phyloP scores from a whole-genome alignment of 306 rosid species.

The Fagus sylvatica region DNA sequence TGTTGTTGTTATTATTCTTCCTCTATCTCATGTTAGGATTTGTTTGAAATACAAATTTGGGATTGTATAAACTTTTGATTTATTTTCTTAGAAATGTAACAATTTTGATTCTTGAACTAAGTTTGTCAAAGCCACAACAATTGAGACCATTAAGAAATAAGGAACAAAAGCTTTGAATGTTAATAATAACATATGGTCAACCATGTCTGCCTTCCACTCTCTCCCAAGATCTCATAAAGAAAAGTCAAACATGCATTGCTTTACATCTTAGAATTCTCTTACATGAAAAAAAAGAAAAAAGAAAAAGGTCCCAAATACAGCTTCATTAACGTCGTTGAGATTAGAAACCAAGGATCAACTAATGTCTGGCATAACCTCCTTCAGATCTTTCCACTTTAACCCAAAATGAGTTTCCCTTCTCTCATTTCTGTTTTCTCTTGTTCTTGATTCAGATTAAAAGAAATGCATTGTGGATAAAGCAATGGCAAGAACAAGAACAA shows the following conservation, averaged over 20 bases:
- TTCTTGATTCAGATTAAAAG: no score
- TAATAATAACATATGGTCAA: background rate
- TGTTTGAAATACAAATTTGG: background rate
- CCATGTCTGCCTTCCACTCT: background rate
- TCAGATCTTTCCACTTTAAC: conserved; percentile 14
- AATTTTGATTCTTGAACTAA: background rate
- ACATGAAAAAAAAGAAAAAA: no score
- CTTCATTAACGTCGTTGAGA: no score
- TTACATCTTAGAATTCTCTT: background rate
- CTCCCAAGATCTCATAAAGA: background rate
- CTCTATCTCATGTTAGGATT: background rate
- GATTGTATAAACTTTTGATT: background rate
- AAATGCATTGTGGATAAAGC: no score
- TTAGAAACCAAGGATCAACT: background rate
- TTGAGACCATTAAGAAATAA: no score
- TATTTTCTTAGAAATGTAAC: background rate
- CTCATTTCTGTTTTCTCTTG: conserved; percentile 20
- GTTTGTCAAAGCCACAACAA: no score
- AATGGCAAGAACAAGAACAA: no score
- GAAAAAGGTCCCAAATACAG: no score
- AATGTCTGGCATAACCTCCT: background rate
- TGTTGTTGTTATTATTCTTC: background rate
- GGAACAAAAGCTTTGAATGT: no score
- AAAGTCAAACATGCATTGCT: background rate
- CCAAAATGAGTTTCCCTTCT: conserved; percentile 43